A percentile compares a stretch with the other conserved stretches of the same genome.
Evolutionary conservation across 2,329 filamentous ascomycete genomes (phyloP).

Genomic region (Fusarium sarcochroum): DNA sequence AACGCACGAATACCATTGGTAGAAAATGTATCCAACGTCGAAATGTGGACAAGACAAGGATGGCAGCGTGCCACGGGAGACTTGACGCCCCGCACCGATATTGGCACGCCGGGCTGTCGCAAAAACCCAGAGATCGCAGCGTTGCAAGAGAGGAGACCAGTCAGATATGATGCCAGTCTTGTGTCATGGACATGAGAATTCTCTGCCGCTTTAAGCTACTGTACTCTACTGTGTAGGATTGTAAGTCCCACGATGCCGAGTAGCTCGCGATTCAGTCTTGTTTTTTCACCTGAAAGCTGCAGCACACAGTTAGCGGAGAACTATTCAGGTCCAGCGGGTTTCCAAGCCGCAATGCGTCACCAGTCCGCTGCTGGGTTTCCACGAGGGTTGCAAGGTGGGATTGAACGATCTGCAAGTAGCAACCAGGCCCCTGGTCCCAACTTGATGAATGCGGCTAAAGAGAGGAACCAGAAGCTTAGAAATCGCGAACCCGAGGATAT

Average conservation of each 20-base stretch:
- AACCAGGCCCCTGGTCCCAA: slow-evolving; percentile 44
- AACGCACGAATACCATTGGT: slow-evolving; percentile 8
- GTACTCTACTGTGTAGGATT: slow-evolving; percentile 14
- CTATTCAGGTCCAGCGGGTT: slow-evolving; percentile 5
- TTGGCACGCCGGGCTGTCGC: slow-evolving; percentile 38
- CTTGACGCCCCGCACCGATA: slow-evolving; percentile 43
- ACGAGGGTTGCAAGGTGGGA: slow-evolving; percentile 43
- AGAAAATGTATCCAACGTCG: slow-evolving; percentile 10
- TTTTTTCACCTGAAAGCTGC: slow-evolving; percentile 7
- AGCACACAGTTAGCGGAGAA: slow-evolving; percentile 25
- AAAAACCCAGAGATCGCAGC: slow-evolving; percentile 32
- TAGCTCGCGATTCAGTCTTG: slow-evolving; percentile 18
- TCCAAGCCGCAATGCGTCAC: slow-evolving; percentile 44
- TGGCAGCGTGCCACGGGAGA: slow-evolving; percentile 31
- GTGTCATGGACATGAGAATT: slow-evolving; percentile 45
- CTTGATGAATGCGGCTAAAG: slow-evolving; percentile 42
- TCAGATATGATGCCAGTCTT: slow-evolving; percentile 48
- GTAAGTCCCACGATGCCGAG: slow-evolving; percentile 23
- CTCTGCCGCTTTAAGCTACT: slow-evolving; percentile 27
- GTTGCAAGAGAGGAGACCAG: slow-evolving; percentile 33
- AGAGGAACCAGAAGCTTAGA: slow-evolving; percentile 34
- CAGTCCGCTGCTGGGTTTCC: slow-evolving; percentile 32
- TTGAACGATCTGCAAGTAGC: slow-evolving; percentile 49
- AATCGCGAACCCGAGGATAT: slow-evolving; percentile 13
- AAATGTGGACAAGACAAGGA: slow-evolving; percentile 41